Conservation (phyloP, 208 protist genomes). For the Jaenimonas drosophilae region DNA sequence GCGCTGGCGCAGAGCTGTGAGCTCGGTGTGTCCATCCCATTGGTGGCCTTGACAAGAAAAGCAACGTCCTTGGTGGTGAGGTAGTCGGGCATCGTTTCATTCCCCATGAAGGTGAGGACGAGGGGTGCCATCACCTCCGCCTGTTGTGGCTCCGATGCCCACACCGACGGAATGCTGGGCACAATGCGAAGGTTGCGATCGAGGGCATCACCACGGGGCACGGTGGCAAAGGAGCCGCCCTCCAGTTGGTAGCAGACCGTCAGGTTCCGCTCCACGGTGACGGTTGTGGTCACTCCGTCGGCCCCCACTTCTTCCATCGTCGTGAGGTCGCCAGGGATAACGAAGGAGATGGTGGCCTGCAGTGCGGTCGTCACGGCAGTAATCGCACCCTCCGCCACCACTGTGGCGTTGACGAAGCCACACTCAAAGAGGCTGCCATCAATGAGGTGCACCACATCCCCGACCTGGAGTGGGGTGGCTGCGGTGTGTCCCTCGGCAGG, state of each 20-base stretch:
- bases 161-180: constrained; percentile 26
- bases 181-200: constrained; percentile 54
- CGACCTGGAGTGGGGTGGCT: constrained; percentile 10
- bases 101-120: constrained; percentile 49
- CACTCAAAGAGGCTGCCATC: constrained; percentile 66
- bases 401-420: constrained; percentile 58
- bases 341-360: constrained; percentile 1
- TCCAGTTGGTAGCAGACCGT: constrained; percentile 68
- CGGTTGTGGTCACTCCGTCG: background rate
- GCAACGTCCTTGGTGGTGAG: constrained; percentile 42
- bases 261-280: too few relatives aligned
- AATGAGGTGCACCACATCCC: constrained; percentile 59
- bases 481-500: background rate
- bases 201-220: constrained; percentile 18
- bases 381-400: constrained; percentile 3
- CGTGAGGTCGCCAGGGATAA: constrained; percentile 6
- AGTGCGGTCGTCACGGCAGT: constrained; percentile 9
- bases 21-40: background rate
- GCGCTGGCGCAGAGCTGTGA: background rate
- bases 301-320: constrained; percentile 1
- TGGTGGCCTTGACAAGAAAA: constrained; percentile 29
- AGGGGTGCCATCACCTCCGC: constrained; percentile 29
- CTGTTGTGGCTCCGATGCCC: constrained; percentile 42
- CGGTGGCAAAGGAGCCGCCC: constrained; percentile 57
- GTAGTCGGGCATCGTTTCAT: constrained; percentile 16